A percentile compares a stretch with the other conserved stretches of the same genome.
phyloP scores from a whole-genome alignment of 2,329 filamentous ascomycete species.

The Sporothrix variecibatus region DNA sequence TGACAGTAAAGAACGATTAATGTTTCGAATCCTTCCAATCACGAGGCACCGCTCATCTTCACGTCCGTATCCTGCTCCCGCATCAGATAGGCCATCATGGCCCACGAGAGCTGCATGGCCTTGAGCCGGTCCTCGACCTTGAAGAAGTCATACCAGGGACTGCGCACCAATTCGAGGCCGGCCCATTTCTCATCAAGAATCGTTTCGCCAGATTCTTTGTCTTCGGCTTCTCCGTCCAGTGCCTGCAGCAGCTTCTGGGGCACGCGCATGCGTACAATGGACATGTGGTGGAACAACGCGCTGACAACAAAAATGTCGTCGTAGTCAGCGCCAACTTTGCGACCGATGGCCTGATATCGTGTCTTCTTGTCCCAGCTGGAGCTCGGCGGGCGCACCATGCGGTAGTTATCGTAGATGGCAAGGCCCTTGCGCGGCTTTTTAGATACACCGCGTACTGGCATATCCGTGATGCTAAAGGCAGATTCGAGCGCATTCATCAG shows the following conservation, averaged over 20 bases:
- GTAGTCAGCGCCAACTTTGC: slow-evolving; percentile 47
- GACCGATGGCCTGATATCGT: slow-evolving; percentile 59
- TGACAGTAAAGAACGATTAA: not conserved
- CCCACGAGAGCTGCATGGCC: slow-evolving; percentile 61
- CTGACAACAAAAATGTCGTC: slow-evolving; percentile 66
- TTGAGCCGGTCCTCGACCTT: slow-evolving; percentile 54
- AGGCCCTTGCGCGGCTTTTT: slow-evolving; percentile 58
- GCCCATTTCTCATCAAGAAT: not conserved
- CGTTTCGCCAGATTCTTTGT: slow-evolving; percentile 29
- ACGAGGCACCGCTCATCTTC: slow-evolving; percentile 23
- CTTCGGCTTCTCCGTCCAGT: slow-evolving; percentile 49
- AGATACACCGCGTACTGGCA: not conserved
- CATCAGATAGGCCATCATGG: slow-evolving; percentile 63
- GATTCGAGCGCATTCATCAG: slow-evolving; percentile 9
- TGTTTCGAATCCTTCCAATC: not conserved
- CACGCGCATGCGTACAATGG: slow-evolving; percentile 60
- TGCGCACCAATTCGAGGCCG: slow-evolving; percentile 58
- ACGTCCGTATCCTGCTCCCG: slow-evolving; percentile 38
- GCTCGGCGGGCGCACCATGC: slow-evolving; percentile 60
- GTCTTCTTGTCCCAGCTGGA: slow-evolving; percentile 63
- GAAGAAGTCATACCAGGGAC: slow-evolving; percentile 64
- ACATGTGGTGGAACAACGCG: slow-evolving; percentile 63
- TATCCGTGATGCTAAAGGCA: not conserved
- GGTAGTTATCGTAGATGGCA: slow-evolving; percentile 64
- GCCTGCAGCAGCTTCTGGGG: slow-evolving; percentile 55